A percentile compares a stretch with the other conserved stretches of the same genome.
Evolutionary conservation across 164 flowering plant species (phyloP).

Genomic region (Protea cynaroides): DNA sequence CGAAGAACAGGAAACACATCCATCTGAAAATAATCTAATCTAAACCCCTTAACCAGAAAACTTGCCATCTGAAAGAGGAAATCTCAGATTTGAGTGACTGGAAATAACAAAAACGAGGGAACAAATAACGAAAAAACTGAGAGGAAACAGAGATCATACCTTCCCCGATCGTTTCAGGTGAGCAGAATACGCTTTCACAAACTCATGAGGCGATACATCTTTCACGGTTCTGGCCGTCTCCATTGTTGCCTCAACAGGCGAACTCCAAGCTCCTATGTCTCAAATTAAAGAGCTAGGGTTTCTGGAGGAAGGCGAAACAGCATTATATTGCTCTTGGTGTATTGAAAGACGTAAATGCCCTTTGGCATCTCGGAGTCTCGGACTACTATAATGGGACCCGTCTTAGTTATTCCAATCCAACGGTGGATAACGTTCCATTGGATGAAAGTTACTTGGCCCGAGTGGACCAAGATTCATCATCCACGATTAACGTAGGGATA

Average conservation of each 20-base stretch:
- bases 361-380: no score
- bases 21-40: no score
- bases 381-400: no score
- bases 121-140: background rate
- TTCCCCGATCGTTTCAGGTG: constrained; percentile 78
- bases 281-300: background rate
- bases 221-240: constrained; percentile 48
- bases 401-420: no score
- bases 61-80: no score
- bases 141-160: constrained; percentile 22
- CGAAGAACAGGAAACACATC: no score
- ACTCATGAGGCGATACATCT: constrained; percentile 69
- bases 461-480: no score
- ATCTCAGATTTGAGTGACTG: background rate
- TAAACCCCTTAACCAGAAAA: no score
- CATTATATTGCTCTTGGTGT: background rate
- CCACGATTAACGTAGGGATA: no score
- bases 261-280: background rate
- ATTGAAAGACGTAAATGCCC: background rate
- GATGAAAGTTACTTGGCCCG: no score
- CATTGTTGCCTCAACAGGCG: constrained; percentile 20
- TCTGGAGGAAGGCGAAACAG: background rate
- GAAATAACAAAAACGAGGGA: background rate
- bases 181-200: constrained; percentile 60
- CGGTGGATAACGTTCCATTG: no score